Evolutionary conservation across 176 grass and related monocot species (phyloP).

Genomic region (Elymus sibiricus): DNA sequence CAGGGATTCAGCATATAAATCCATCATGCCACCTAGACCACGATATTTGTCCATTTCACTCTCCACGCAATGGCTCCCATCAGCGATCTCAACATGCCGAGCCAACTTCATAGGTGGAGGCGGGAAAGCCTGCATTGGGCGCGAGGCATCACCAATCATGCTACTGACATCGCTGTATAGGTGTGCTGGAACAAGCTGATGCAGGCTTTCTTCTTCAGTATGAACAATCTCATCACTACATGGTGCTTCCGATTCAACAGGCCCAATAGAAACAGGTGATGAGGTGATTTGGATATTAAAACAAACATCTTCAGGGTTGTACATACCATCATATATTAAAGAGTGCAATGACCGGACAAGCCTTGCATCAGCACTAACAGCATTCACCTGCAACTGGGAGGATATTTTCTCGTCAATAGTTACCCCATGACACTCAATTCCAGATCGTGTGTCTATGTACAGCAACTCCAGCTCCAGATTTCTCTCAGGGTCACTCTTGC

Average conservation of each 20-base stretch:
- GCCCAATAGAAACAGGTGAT: accelerated
- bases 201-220: not conserved
- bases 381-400: not conserved
- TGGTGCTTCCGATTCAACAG: not conserved
- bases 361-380: not conserved
- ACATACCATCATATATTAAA: no score
- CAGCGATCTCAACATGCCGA: slow-evolving; percentile 3
- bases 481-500: not conserved
- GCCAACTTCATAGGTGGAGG: not conserved
- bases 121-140: not conserved
- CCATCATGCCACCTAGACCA: accelerated
- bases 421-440: not conserved
- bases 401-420: not conserved
- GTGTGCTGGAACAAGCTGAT: not conserved
- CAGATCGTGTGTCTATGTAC: slow-evolving; percentile 6
- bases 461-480: not conserved
- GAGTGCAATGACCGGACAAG: not conserved
- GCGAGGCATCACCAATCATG: not conserved
- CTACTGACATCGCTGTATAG: not conserved
- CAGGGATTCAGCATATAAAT: not conserved
- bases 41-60: not conserved
- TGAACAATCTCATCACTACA: not conserved
- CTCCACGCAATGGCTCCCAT: not conserved
- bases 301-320: not conserved
- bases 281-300: not conserved